Evolutionary conservation across 768 basidiomycete species (phyloP), one percentile per base, ranked within the genome.

Genomic region (Rhizopogon sp.): DNA sequence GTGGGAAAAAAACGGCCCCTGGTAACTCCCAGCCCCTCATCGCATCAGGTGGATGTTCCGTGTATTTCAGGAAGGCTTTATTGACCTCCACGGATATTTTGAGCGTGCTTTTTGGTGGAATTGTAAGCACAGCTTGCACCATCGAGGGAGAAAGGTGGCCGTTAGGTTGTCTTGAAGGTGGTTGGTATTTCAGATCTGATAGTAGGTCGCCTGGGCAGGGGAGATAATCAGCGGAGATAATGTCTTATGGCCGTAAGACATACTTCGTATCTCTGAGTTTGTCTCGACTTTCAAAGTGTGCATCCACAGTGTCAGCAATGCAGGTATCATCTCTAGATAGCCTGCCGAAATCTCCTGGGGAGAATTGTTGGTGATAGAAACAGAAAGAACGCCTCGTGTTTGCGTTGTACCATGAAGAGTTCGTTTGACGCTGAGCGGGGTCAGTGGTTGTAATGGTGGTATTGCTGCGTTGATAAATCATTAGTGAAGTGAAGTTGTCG

Each of bases 241-340:
- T 3, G 5, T 37, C 20, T 25, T 20, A 37, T 49, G 9, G 17
- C 9, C n/a, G 22, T 16, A 22, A 9, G 47, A 37, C 47, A 49
- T 49, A 49, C 47, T 10, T 3, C 47, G 47, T 49, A 37, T 37
- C 14, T 37, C 33, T 25, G 47, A 37, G 35, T 83, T 71, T 11
- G 84, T 66, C 22, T 70, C 66, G 1, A 83, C 71, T 17, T 72
- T 68, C 50, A 96, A 71, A 6, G 93, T 93, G 70, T 93, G 88
- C 58, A 96, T 74, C 74, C 89, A 93, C 46, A 91, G 85, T 55
- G 92, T 88, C 39, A 98, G 76, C 63, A 93, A 85, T 85, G 94
- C 96, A 4, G 96, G 97, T 79, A 95, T 86, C 1, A 88, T 89
- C 71, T 98, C 97, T 43, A 94, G 79, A 69, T 95, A 97, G n/a